A percentile compares a stretch with the other conserved stretches of the same genome.
Conservation (phyloP, 768 basidiomycete genomes). For the Boletus rubropictus region DNA sequence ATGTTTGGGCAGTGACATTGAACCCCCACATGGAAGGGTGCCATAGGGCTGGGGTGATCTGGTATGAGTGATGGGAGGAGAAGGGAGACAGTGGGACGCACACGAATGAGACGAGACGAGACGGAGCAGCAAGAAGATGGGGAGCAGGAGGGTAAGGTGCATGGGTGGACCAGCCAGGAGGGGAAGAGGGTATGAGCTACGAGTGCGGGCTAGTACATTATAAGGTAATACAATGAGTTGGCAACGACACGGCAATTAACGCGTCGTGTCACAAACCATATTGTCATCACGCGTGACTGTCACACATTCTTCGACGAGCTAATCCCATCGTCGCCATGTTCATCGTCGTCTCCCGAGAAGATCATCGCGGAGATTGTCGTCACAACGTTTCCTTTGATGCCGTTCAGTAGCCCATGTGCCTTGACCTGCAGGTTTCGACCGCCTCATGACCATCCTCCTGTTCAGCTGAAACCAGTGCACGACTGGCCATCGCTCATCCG, state of each 20-base stretch:
- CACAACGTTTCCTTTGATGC: constrained; percentile 4
- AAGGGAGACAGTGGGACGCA: constrained; percentile 1
- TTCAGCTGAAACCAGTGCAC: constrained; percentile 13
- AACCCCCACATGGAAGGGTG: constrained; percentile 62
- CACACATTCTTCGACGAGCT: background rate
- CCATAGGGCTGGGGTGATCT: constrained; percentile 37
- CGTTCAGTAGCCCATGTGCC: background rate
- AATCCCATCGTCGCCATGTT: background rate
- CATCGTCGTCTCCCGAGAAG: background rate
- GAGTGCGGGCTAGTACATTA: background rate
- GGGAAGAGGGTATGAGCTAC: background rate
- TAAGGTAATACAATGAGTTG: background rate
- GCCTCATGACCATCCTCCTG: constrained; percentile 14
- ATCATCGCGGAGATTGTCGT: constrained; percentile 17
- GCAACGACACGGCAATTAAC: background rate
- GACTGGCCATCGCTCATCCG: background rate
- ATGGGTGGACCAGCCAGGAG: constrained; percentile 21
- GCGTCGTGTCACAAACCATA: background rate
- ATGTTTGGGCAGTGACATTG: constrained; percentile 54
- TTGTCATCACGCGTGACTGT: background rate
- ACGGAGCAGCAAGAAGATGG: constrained; percentile 1
- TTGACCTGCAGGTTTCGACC: constrained; percentile 2
- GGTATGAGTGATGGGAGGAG: background rate
- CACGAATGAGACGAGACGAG: constrained; percentile 16
- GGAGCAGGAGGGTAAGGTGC: background rate